Evolutionary conservation across 768 basidiomycete species (phyloP), one percentile per base, ranked within the genome.

Genomic region (Mycena capillaripes): DNA sequence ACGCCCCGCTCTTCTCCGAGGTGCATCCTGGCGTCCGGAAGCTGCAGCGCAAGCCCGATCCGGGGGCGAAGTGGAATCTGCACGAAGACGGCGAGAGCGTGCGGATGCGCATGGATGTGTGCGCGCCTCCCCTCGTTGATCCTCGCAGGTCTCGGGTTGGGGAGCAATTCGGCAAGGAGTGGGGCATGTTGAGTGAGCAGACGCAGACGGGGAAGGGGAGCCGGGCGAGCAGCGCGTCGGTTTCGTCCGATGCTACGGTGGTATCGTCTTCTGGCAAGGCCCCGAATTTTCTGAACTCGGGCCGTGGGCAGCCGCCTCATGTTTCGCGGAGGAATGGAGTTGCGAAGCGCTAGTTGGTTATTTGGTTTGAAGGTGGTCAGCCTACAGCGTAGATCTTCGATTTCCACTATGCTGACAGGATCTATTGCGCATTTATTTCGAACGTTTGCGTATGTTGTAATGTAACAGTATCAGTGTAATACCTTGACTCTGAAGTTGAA

Each of bases 1-100:
- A 44, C 17, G 17, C 36, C 46, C 48, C 27, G 25, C 12, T 62
- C 53, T 7, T 62, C 53, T 7, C 27, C 10, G 48, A 9, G 5
- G 7, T 71, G 58, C 70, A 66, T 27, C 70, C 64, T 32, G 70
- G 70, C 19, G 34, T 71, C 7, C 46, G 27, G 36, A 36, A 17
- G 46, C 25, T 32, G 44, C 69, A 65, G 62, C 57, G 63, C 56
- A 52, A 42, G 5, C 44, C 53, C n/a, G 68, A 56, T n/a, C n/a
- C n/a, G n/a, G n/a, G n/a, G 2, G 55, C 36, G 25, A 29, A 52
- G 17, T 70, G 69, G 69, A 42, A 30, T 44, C 32, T 70, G 16
- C 11, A 23, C 11, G 36, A 44, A 7, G 57, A 65, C 17, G 32
- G 55, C 34, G 36, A 50, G 23, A 53, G 27, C 40, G 40, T 71